These are phyloP conservation scores for Paramarasmius palmivorus DNA, from an alignment of 1,284 basidiomycete species.

Conservation along the genomic window DNA sequence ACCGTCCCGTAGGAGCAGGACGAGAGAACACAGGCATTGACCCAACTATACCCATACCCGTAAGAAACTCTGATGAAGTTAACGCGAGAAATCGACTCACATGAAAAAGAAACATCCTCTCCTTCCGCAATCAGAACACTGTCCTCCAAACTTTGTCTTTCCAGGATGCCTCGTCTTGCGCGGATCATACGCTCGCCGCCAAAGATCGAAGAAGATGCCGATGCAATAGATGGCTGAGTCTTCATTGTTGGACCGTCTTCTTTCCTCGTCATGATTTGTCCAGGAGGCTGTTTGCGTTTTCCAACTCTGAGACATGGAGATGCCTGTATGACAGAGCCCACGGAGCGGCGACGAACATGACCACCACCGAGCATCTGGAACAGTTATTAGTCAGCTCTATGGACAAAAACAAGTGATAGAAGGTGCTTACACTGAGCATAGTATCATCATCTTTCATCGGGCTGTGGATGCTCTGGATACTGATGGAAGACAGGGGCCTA, in stretches of 20 bases:
- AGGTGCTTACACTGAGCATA: constrained; percentile 75
- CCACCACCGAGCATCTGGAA: constrained; percentile 75
- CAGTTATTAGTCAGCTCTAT: constrained; percentile 13
- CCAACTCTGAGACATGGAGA: constrained; percentile 70
- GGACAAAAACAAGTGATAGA: neutral
- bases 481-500: constrained; percentile 65
- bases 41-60: constrained; percentile 32
- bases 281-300: constrained; percentile 52
- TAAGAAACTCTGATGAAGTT: neutral
- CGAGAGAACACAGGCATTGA: constrained; percentile 57
- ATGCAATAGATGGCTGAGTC: constrained; percentile 59
- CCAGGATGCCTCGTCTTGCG: constrained; percentile 58
- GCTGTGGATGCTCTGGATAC: constrained; percentile 50
- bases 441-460: constrained; percentile 71
- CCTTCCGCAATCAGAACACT: constrained; percentile 62
- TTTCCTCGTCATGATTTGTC: constrained; percentile 26
- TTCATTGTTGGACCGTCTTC: constrained; percentile 30
- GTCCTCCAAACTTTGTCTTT: constrained; percentile 69
- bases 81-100: constrained; percentile 39
- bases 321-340: constrained; percentile 64
- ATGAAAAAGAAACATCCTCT: constrained; percentile 54
- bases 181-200: constrained; percentile 68
- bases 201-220: constrained; percentile 60
- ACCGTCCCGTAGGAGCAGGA: constrained; percentile 51
- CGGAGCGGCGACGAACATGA: constrained; percentile 65